Conservation (phyloP, 73 alveolate species). For the Paramecium caudatum region DNA sequence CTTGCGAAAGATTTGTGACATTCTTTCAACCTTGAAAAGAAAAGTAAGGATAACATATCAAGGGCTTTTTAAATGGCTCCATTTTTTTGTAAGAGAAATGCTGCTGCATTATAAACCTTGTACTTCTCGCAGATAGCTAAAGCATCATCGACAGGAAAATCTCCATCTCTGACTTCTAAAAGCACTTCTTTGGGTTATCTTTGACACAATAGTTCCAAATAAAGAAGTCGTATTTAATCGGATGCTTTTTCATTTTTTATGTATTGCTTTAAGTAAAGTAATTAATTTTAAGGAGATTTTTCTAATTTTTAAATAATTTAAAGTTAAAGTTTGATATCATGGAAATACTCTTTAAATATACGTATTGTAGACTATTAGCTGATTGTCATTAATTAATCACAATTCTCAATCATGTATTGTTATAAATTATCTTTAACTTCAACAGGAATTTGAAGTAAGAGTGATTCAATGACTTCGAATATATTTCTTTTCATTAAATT, state of each 20-base stretch:
- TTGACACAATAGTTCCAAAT: slow-evolving; percentile 28
- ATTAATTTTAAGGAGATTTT: neutral
- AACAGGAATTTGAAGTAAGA: neutral
- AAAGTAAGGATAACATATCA: slow-evolving; percentile 37
- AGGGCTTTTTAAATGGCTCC: slow-evolving; percentile 52
- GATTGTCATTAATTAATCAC: slow-evolving; percentile 12
- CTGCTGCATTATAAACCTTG: slow-evolving; percentile 41
- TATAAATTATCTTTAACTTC: neutral
- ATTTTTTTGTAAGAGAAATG: slow-evolving; percentile 37
- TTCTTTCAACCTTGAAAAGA: slow-evolving; percentile 34
- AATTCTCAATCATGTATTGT: neutral
- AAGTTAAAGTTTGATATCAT: neutral
- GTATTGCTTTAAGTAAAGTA: slow-evolving; percentile 1
- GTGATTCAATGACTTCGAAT: slow-evolving; percentile 15
- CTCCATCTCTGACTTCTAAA: neutral
- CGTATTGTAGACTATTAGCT: neutral
- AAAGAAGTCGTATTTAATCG: slow-evolving; percentile 17
- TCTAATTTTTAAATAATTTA: slow-evolving; percentile 23
- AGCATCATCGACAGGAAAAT: slow-evolving; percentile 62
- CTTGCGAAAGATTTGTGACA: slow-evolving; percentile 55
- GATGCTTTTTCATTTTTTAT: neutral
- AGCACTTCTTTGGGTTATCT: slow-evolving; percentile 28
- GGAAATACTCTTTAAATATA: slow-evolving; percentile 23
- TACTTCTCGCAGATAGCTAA: neutral
- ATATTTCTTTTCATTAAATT: neutral